A percentile compares a stretch with the other conserved stretches of the same genome.
These are phyloP conservation scores for Spirogloea muscicola DNA, from an alignment of 139 green algal species.

Conservation along the genomic window DNA sequence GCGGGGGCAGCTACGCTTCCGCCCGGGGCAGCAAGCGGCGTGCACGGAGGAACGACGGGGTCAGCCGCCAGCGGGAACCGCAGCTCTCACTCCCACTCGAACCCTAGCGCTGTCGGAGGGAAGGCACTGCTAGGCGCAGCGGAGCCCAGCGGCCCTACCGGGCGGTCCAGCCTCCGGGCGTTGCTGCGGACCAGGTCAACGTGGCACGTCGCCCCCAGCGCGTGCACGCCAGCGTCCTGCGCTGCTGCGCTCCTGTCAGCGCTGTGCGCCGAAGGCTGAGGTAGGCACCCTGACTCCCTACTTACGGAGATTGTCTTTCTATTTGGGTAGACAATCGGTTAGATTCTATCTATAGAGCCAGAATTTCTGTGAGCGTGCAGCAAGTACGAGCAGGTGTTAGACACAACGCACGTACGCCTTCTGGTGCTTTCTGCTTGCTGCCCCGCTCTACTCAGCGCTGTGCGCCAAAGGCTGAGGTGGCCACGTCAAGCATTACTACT, in stretches of 20 bases:
- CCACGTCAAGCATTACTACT: not conserved
- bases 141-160: not conserved
- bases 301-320: not conserved
- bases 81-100: not conserved
- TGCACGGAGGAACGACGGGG: not conserved
- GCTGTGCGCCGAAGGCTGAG: too few species aligned
- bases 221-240: conserved; percentile 44
- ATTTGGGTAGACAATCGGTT: not conserved
- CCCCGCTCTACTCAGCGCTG: not conserved
- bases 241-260: too few species aligned
- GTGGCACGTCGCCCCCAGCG: conserved; percentile 42
- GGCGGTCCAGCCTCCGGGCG: conserved; percentile 7
- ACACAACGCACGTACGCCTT: too few species aligned
- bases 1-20: conserved; percentile 18
- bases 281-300: too few species aligned
- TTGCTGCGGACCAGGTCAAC: conserved; percentile 35
- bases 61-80: not conserved
- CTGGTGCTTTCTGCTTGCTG: too few species aligned
- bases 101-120: not conserved
- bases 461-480: not conserved
- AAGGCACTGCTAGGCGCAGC: not conserved
- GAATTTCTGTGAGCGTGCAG: not conserved
- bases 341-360: not conserved
- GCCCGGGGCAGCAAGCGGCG: not conserved
- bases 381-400: too few species aligned